Evolutionary conservation across 345 rosid species (phyloP).

Genomic region (Corchorus olitorius): DNA sequence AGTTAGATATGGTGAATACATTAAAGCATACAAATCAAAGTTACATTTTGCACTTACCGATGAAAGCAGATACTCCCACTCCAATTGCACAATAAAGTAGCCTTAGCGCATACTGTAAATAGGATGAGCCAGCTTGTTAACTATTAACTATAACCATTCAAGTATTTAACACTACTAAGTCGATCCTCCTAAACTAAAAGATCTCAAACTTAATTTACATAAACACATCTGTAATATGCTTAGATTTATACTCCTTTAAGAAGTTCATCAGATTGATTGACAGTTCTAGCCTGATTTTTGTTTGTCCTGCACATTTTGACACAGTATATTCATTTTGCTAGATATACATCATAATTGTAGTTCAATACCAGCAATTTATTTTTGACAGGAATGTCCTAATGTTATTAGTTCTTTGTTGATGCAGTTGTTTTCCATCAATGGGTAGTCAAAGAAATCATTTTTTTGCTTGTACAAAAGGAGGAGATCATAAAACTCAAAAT

Average conservation of each 20-base stretch:
- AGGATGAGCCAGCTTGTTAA: background rate
- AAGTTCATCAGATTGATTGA: too few relatives aligned
- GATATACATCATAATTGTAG: background rate
- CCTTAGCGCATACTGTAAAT: slow-evolving; percentile 44
- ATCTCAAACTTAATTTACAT: background rate
- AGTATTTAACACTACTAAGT: background rate
- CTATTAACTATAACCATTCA: background rate
- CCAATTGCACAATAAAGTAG: slow-evolving; percentile 39
- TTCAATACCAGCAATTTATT: too few relatives aligned
- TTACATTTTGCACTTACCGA: slow-evolving; percentile 30
- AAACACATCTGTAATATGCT: background rate
- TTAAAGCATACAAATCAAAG: background rate
- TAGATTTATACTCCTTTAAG: too few relatives aligned
- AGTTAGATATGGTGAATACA: background rate
- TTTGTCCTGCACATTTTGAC: background rate
- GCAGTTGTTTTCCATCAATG: too few relatives aligned
- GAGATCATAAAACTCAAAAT: too few relatives aligned
- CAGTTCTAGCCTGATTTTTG: background rate
- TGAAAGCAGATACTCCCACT: slow-evolving; percentile 49
- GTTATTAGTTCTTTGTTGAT: too few relatives aligned
- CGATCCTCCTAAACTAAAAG: background rate
- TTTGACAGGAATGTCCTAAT: too few relatives aligned
- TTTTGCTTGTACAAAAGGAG: too few relatives aligned
- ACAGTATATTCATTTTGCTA: background rate
- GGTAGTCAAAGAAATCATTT: too few relatives aligned